A percentile compares a stretch with the other conserved stretches of the same genome.
Conservation (phyloP, 2,329 filamentous ascomycete genomes). For the Ceratocystis alfenasii region DNA sequence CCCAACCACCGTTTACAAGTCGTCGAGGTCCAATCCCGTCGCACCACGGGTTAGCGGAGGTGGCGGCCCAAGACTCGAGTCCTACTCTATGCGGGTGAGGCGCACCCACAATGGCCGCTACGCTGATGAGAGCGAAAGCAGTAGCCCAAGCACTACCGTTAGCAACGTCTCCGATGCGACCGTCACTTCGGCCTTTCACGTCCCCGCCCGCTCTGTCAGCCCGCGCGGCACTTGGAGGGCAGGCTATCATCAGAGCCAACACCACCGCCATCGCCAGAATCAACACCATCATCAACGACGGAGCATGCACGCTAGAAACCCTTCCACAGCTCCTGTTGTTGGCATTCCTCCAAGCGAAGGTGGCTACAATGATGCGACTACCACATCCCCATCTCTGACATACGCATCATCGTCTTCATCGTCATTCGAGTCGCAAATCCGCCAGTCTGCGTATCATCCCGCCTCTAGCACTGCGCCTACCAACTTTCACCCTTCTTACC, state of each 20-base stretch:
- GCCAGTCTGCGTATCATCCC: neutral
- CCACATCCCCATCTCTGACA: conserved; percentile 9
- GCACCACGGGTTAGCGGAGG: conserved; percentile 1
- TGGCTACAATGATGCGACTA: conserved; percentile 10
- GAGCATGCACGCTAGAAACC: neutral
- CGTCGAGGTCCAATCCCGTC: neutral
- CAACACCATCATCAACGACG: neutral
- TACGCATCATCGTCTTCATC: conserved; percentile 14
- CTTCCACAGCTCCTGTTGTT: neutral
- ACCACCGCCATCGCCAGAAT: neutral
- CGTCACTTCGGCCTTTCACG: conserved; percentile 14
- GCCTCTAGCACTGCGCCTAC: neutral
- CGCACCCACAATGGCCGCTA: neutral
- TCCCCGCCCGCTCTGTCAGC: neutral
- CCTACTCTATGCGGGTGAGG: conserved; percentile 10
- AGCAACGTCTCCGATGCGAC: conserved; percentile 17
- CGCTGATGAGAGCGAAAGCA: neutral
- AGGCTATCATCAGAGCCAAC: neutral
- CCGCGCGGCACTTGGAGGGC: neutral
- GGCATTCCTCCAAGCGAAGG: neutral
- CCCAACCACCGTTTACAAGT: neutral
- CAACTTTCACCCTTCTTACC: neutral
- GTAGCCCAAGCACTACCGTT: conserved; percentile 2
- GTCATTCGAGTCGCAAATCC: conserved; percentile 9
- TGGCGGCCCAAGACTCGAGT: conserved; percentile 2